These are phyloP conservation scores for Lecanoromycetidae sp. DNA, from an alignment of 2,329 filamentous ascomycete species.

Conservation along the genomic window DNA sequence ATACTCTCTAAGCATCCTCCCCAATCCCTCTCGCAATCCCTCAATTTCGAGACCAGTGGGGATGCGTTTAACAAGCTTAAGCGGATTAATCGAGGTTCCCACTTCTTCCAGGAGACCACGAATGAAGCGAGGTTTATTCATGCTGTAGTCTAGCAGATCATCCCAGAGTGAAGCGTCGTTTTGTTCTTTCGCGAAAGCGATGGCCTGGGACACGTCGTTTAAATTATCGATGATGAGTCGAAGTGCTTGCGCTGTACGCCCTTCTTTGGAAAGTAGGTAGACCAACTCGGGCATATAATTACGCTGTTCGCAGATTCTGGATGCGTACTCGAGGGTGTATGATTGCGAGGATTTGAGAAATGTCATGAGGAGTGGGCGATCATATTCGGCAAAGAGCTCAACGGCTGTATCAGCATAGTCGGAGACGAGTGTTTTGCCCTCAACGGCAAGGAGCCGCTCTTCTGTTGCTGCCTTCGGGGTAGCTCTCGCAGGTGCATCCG, in stretches of 20 bases:
- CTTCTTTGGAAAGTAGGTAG: slow-evolving; percentile 87
- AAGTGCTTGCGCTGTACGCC: slow-evolving; percentile 80
- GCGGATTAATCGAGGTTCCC: slow-evolving; percentile 76
- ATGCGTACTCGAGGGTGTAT: slow-evolving; percentile 67
- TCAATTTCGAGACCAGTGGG: slow-evolving; percentile 88
- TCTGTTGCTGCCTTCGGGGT: slow-evolving; percentile 16
- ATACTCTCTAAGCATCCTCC: slow-evolving; percentile 86
- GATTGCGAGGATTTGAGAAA: slow-evolving; percentile 74
- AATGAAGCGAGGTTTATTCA: slow-evolving; percentile 96
- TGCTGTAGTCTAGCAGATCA: slow-evolving; percentile 84
- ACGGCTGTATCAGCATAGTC: slow-evolving; percentile 79
- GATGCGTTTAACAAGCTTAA: slow-evolving; percentile 78
- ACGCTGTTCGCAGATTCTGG: slow-evolving; percentile 64
- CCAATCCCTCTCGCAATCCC: slow-evolving; percentile 74
- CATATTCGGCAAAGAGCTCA: slow-evolving; percentile 72
- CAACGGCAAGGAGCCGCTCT: slow-evolving; percentile 34
- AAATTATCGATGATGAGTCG: slow-evolving; percentile 91
- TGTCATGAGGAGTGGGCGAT: slow-evolving; percentile 68
- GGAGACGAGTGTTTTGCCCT: slow-evolving; percentile 62
- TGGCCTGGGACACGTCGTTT: slow-evolving; percentile 80
- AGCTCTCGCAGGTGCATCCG: neutral
- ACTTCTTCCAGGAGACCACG: slow-evolving; percentile 84
- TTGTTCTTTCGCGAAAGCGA: slow-evolving; percentile 87
- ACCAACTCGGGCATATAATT: slow-evolving; percentile 89
- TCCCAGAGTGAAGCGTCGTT: slow-evolving; percentile 90